Evolutionary conservation across 345 rosid species (phyloP).

Genomic region (Eucalyptus tenuipes): DNA sequence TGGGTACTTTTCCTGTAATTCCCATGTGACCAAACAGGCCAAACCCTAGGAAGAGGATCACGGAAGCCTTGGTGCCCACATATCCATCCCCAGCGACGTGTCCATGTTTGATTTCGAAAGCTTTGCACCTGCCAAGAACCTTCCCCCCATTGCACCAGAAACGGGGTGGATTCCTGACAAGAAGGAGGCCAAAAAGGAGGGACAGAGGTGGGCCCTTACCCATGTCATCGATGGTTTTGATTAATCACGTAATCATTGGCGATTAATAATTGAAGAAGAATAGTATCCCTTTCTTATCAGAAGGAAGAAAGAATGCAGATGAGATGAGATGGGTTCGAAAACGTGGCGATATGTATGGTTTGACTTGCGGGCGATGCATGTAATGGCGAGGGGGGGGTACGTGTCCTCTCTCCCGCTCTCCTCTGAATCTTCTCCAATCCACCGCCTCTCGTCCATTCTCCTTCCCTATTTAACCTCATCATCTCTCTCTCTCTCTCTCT

Average conservation of each 20-base stretch:
- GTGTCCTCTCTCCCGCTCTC: background rate
- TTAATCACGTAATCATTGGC: background rate
- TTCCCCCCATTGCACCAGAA: background rate
- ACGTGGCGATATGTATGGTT: background rate
- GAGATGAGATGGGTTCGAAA: background rate
- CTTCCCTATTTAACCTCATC: background rate
- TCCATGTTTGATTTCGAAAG: background rate
- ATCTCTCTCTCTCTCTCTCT: background rate
- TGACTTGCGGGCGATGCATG: background rate
- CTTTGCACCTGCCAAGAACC: background rate
- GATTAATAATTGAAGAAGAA: background rate
- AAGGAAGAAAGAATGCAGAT: background rate
- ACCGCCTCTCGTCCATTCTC: background rate
- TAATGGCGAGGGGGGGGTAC: background rate
- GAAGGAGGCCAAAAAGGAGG: background rate
- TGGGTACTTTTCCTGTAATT: background rate
- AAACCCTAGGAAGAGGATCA: background rate
- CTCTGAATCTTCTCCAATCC: background rate
- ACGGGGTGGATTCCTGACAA: background rate
- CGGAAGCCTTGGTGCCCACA: background rate
- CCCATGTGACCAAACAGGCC: background rate
- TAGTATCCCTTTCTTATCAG: background rate
- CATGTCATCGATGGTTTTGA: background rate
- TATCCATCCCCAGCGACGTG: background rate
- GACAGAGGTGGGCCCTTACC: background rate